Evolutionary conservation across 106 monocot genomes (phyloP), one percentile per base, ranked within the genome.

Genomic region (Dendrobium nobile): DNA sequence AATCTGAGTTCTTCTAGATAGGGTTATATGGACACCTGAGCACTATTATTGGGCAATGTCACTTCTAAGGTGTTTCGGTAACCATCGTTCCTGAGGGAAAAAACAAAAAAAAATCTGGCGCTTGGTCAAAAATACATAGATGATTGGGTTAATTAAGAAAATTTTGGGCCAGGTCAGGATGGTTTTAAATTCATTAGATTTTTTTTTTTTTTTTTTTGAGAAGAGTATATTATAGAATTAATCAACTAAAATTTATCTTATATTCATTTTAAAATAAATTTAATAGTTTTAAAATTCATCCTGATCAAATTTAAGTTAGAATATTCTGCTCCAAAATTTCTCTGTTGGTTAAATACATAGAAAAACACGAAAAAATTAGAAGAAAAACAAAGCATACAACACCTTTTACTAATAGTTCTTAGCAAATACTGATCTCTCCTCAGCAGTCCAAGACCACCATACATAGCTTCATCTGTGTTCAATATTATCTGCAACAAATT

Each of bases 401-500:
- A 95, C 96, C 96, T 92, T 87, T 79, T 88, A 55, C 75, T 84
- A 73, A 58, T 83, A 15, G 93, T 96, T 70, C 82, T 93, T 72
- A 80, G 84, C 42, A 77, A 42, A 87, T 87, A 87, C 5, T 87
- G 83, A 56, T 82, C 81, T 41, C 70, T 79, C 42, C 27, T 78
- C 18, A 96, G 84, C 58, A 59, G 42, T 68, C 93, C 96, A 77
- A 27, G 82, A 41, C 96, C 96, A 76, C 96, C 92, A 77, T 88
- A 96, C 18, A 58, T 82, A 42, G 78, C 47, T 81, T 96, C 96
- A 82, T 96, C 96, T 51, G 88, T 90, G 72, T 96, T 96, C 20
- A 96, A 70, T 79, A 93, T 88, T 61, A 96, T 41, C 96, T 96
- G 86, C 41, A 43, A 43, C 74, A 43, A 74, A 74, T 7, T 43